Percentiles rank a stretch among this genome's conserved stretches.
Conservation (phyloP, 768 basidiomycete species). For the Termitomyces eurrhizus region DNA sequence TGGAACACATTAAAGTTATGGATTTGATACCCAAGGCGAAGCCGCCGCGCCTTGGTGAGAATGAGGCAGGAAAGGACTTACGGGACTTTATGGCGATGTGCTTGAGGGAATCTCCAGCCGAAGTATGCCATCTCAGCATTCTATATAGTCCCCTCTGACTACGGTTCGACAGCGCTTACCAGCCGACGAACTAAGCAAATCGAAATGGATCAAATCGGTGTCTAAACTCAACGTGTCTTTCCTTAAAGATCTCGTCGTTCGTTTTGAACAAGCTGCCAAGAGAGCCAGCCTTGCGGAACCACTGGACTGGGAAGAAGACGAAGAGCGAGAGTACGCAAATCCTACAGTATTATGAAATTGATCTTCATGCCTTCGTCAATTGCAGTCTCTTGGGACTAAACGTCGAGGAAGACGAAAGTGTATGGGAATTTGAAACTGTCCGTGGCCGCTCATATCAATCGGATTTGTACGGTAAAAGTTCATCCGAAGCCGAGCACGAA, state of each 20-base stretch:
- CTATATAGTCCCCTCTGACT: background rate
- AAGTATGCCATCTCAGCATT: slow-evolving; percentile 44
- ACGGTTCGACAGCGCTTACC: slow-evolving; percentile 59
- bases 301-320: slow-evolving; percentile 69
- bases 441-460: slow-evolving; percentile 30
- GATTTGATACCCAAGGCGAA: slow-evolving; percentile 83
- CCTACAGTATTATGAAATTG: background rate
- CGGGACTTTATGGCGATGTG: slow-evolving; percentile 83
- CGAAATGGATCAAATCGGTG: slow-evolving; percentile 85
- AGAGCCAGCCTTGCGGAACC: slow-evolving; percentile 75
- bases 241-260: slow-evolving; percentile 77
- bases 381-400: slow-evolving; percentile 18
- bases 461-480: slow-evolving; percentile 21
- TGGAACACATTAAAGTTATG: slow-evolving; percentile 84
- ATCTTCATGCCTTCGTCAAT: background rate
- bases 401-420: slow-evolving; percentile 34
- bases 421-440: slow-evolving; percentile 80
- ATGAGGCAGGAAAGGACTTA: slow-evolving; percentile 80
- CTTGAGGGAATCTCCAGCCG: slow-evolving; percentile 73
- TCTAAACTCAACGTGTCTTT: slow-evolving; percentile 63
- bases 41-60: slow-evolving; percentile 76
- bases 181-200: slow-evolving; percentile 84
- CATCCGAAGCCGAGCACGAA: slow-evolving; percentile 15
- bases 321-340: slow-evolving; percentile 46
- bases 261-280: slow-evolving; percentile 72